Base-by-base conservation (phyloP, 192 early-diverging fungal species). In the Coemansia reversa region DNA sequence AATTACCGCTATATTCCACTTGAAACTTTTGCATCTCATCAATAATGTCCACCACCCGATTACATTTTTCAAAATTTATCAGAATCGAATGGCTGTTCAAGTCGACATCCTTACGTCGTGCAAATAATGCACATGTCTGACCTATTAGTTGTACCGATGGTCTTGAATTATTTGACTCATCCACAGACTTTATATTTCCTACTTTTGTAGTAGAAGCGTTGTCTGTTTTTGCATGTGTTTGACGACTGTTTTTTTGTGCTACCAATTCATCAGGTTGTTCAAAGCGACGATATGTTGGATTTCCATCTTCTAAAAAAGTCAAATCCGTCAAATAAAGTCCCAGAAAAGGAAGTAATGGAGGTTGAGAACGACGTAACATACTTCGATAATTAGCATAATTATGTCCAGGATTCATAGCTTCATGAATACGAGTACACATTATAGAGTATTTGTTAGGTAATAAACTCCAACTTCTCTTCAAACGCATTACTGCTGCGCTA, bases 231-330 rank as follows among this genome's bases (percentile, higher is more conserved):
- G 39, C 2, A 16, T 45, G 14, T 3, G 39, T 45, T 39, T 39
- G 33, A 32, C 39, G 35, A 2, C 5, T 42, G 52, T 51, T 63
- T 22, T 30, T 20, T 0, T 25, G 30, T 18, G 47, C 25, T 9
- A 63, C 63, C 25, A 50, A 50, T 32, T 67, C 65, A 24, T 67
- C 49, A 1, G 70, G 66, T 45, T 66, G 23, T 32, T 62, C 76
- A 33, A 73, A 76, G 0, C 69, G 67, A 22, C 87, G 72, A 62
- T 76, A 87, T 0, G 88, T 87, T 0, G 84, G 84, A 62, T 95
- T 94, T 1, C 93, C 92, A 58, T 93, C 92, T 55, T 93, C 88
- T 22, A 90, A 76, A 71, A 95, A 95, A 0, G 91, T 90, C 66
- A 95, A 72, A 57, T 95, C 93, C 8, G 86, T 90, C 18, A 95